Conservation (phyloP, 495 filamentous ascomycete species). For the Penicillium chermesinum region DNA sequence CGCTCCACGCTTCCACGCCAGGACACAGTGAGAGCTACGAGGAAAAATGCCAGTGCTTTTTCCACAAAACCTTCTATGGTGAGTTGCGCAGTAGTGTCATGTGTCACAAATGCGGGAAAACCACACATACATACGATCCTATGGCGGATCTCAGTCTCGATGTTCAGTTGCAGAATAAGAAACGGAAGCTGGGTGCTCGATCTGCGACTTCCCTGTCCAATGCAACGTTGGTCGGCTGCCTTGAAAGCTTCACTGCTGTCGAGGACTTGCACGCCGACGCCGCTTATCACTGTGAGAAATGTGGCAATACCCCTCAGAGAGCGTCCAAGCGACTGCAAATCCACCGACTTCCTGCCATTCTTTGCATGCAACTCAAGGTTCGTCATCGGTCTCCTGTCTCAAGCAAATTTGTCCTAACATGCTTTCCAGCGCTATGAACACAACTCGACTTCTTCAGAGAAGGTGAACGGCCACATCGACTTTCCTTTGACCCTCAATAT, state of each 20-base stretch:
- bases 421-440: conserved; percentile 69
- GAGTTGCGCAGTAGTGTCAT: conserved; percentile 82
- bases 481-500: conserved; percentile 86
- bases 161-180: conserved; percentile 54
- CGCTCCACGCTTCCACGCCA: conserved; percentile 57
- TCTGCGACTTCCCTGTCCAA: conserved; percentile 29
- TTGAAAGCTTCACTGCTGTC: conserved; percentile 71
- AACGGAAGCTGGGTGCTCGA: conserved; percentile 44
- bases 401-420: not conserved
- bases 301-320: conserved; percentile 59
- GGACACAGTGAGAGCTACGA: conserved; percentile 47
- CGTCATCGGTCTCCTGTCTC: conserved; percentile 3
- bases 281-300: conserved; percentile 70
- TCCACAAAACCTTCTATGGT: conserved; percentile 85
- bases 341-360: conserved; percentile 71
- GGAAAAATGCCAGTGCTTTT: conserved; percentile 73
- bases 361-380: conserved; percentile 92
- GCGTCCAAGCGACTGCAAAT: conserved; percentile 78
- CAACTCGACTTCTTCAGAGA: conserved; percentile 59
- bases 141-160: conserved; percentile 84
- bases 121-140: conserved; percentile 73
- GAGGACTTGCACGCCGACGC: conserved; percentile 70
- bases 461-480: conserved; percentile 73
- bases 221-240: conserved; percentile 65
- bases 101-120: conserved; percentile 73